Evolutionary conservation across 768 basidiomycete species (phyloP).

Genomic region (Boletus tomentosulus): DNA sequence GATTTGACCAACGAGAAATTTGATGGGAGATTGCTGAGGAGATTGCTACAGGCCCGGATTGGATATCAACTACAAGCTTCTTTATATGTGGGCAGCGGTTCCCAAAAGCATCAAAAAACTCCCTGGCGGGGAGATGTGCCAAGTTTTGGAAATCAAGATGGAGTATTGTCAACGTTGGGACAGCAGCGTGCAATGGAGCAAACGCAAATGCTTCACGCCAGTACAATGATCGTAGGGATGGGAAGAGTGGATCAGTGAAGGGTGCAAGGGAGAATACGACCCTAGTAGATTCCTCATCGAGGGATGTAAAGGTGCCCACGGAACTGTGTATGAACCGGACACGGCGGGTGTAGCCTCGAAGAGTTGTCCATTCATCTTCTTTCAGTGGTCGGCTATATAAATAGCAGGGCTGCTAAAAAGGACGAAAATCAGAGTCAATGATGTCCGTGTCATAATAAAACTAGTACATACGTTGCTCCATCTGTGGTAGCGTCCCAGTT

Average conservation of each 20-base stretch:
- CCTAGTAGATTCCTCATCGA: too few relatives aligned
- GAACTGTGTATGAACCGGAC: not conserved
- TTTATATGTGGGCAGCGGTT: not conserved
- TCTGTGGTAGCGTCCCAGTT: rapidly evolving
- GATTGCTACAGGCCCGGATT: too few relatives aligned
- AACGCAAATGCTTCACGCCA: too few relatives aligned
- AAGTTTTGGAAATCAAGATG: not conserved
- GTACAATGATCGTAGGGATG: not conserved
- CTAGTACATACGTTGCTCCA: not conserved
- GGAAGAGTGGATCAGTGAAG: not conserved
- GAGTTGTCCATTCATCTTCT: not conserved
- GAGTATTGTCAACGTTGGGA: not conserved
- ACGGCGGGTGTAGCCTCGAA: not conserved
- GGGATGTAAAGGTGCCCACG: not conserved
- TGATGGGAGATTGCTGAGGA: too few relatives aligned
- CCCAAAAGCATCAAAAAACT: not conserved
- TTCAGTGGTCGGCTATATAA: not conserved
- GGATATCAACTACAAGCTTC: not conserved
- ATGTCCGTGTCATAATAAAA: not conserved
- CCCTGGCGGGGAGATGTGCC: too few relatives aligned
- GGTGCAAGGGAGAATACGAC: not conserved
- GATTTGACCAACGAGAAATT: not conserved
- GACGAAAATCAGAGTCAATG: not conserved
- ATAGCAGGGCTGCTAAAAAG: not conserved
- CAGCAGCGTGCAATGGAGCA: not conserved